These are phyloP conservation scores for Trichoderma gamsii DNA, from an alignment of 495 filamentous ascomycete species.

Conservation along the genomic window DNA sequence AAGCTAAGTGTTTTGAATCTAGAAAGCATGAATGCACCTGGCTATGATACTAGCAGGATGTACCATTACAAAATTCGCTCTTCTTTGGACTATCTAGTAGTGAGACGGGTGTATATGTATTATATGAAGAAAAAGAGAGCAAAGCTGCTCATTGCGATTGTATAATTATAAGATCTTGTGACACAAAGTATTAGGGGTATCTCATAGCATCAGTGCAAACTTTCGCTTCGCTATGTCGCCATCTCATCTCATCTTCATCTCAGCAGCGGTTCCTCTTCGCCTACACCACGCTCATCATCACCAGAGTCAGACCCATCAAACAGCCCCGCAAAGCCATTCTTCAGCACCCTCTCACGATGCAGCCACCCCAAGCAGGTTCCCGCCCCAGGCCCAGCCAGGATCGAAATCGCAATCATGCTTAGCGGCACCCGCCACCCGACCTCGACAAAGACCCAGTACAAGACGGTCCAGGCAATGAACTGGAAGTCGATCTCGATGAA, in stretches of 20 bases:
- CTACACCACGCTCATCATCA: neutral
- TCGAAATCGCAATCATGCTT: conserved; percentile 25
- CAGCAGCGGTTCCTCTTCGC: neutral
- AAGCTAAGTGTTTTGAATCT: conserved; percentile 14
- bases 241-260: neutral
- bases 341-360: conserved; percentile 30
- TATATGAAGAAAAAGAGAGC: neutral
- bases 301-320: neutral
- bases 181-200: neutral
- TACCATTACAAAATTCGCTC: neutral
- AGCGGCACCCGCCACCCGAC: conserved; percentile 27
- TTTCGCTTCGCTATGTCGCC: neutral
- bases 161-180: neutral
- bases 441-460: conserved; percentile 40
- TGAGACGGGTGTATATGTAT: neutral
- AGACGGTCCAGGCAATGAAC: conserved; percentile 30
- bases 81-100: neutral
- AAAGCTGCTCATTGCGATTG: neutral
- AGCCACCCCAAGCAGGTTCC: conserved; percentile 34
- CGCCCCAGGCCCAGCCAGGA: conserved; percentile 34
- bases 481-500: conserved; percentile 32
- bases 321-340: conserved; percentile 14
- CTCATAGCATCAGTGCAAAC: neutral
- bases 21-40: neutral
- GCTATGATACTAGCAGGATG: neutral